These are phyloP conservation scores for Lachnellula subtilissima DNA, from an alignment of 2,329 filamentous ascomycete species.

Conservation along the genomic window DNA sequence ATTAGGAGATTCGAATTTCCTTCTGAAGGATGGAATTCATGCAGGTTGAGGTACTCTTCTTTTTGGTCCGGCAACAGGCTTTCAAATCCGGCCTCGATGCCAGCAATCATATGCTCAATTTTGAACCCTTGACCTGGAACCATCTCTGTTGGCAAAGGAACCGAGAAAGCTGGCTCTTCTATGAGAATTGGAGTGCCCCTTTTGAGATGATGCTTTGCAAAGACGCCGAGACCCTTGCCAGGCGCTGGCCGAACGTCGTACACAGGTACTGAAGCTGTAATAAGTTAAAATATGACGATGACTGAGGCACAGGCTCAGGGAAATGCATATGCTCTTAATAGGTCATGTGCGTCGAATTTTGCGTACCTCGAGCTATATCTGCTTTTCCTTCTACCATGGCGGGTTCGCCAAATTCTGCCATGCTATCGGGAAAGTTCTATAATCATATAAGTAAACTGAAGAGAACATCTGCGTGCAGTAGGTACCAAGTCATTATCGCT, in stretches of 20 bases:
- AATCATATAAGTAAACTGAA: neutral
- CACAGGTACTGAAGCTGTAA: neutral
- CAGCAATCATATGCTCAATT: conserved; percentile 31
- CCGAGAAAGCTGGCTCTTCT: conserved; percentile 35
- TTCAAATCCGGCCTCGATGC: conserved; percentile 25
- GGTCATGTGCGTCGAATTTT: neutral
- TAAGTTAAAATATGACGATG: neutral
- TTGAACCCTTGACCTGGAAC: conserved; percentile 31
- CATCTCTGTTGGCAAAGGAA: conserved; percentile 24
- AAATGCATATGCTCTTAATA: neutral
- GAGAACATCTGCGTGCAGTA: neutral
- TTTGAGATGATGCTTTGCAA: conserved; percentile 34
- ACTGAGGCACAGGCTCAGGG: too few relatives aligned
- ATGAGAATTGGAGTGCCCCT: conserved; percentile 37
- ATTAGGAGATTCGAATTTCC: conserved; percentile 26
- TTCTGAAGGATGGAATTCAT: conserved; percentile 13
- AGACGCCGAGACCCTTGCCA: conserved; percentile 39
- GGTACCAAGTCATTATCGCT: neutral
- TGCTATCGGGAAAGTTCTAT: neutral
- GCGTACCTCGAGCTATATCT: neutral
- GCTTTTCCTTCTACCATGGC: neutral
- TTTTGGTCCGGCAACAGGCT: conserved; percentile 8
- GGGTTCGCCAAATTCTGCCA: neutral
- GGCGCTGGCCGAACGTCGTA: conserved; percentile 30
- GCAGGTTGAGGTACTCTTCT: conserved; percentile 12